phyloP scores from a whole-genome alignment of 2,329 filamentous ascomycete species.

The Penicillium sp. region DNA sequence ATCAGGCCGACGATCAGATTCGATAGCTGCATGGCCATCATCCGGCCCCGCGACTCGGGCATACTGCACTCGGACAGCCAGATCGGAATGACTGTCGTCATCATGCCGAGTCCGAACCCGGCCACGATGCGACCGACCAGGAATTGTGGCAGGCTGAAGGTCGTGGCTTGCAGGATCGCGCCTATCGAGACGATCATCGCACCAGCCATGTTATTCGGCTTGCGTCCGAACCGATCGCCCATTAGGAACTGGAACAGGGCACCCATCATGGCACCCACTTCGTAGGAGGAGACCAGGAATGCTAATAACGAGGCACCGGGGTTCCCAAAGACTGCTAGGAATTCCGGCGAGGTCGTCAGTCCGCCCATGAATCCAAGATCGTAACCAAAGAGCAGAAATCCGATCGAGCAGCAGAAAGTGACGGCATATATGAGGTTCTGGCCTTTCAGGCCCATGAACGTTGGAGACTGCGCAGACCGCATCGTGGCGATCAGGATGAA shows the following conservation, averaged over 20 bases:
- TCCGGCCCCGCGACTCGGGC: slow-evolving; percentile 9
- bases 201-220: slow-evolving; percentile 42
- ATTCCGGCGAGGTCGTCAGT: slow-evolving; percentile 7
- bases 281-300: slow-evolving; percentile 25
- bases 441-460: slow-evolving; percentile 15
- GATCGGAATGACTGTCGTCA: slow-evolving; percentile 27
- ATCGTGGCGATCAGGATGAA: neutral
- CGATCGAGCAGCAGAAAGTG: slow-evolving; percentile 31
- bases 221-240: slow-evolving; percentile 45
- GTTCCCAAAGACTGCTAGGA: slow-evolving; percentile 17
- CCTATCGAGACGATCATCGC: slow-evolving; percentile 28
- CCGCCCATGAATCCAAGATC: slow-evolving; percentile 40
- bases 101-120: slow-evolving; percentile 24
- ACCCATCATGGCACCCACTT: slow-evolving; percentile 27
- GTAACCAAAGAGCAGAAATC: slow-evolving; percentile 45
- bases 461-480: slow-evolving; percentile 7
- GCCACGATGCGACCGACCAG: slow-evolving; percentile 25
- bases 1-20: slow-evolving; percentile 16
- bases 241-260: slow-evolving; percentile 34
- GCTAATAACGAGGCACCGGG: slow-evolving; percentile 22
- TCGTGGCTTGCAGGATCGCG: slow-evolving; percentile 22
- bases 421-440: slow-evolving; percentile 22
- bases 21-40: slow-evolving; percentile 31
- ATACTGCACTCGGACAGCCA: slow-evolving; percentile 20
- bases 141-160: slow-evolving; percentile 20